Evolutionary conservation across 306 rosid species (phyloP).

Genomic region (Morella rubra): DNA sequence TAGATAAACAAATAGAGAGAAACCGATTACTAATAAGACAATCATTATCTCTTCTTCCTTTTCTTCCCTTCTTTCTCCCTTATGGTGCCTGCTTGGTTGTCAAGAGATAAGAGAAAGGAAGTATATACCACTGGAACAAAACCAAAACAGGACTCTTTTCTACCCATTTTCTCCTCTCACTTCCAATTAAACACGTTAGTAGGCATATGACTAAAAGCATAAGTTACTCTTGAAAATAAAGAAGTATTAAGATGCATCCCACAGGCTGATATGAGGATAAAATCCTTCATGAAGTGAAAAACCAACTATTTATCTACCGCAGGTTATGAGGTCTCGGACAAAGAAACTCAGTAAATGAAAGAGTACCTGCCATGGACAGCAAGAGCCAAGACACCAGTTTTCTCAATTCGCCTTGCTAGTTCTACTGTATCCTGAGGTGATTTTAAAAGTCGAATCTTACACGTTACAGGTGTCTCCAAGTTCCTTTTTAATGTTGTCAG

Average conservation of each 20-base stretch:
- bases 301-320: neutral
- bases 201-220: neutral
- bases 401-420: conserved; percentile 79
- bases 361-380: conserved; percentile 91
- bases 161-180: neutral
- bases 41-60: neutral
- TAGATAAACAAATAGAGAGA: conserved; percentile 11
- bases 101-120: conserved; percentile 11
- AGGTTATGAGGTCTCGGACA: conserved; percentile 1
- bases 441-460: conserved; percentile 81
- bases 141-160: neutral
- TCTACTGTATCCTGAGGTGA: conserved; percentile 78
- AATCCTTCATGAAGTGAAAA: conserved; percentile 15
- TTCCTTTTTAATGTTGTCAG: conserved; percentile 84
- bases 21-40: too few species aligned
- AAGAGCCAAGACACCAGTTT: conserved; percentile 84
- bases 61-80: too few species aligned
- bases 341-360: conserved; percentile 8
- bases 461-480: conserved; percentile 75
- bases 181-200: neutral
- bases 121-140: neutral
- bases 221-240: conserved; percentile 1
- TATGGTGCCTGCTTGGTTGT: neutral
- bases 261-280: conserved; percentile 8
- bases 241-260: conserved; percentile 15